phyloP scores from a whole-genome alignment of 352 stramenopile species.

The Globisporangium takayamanum region DNA sequence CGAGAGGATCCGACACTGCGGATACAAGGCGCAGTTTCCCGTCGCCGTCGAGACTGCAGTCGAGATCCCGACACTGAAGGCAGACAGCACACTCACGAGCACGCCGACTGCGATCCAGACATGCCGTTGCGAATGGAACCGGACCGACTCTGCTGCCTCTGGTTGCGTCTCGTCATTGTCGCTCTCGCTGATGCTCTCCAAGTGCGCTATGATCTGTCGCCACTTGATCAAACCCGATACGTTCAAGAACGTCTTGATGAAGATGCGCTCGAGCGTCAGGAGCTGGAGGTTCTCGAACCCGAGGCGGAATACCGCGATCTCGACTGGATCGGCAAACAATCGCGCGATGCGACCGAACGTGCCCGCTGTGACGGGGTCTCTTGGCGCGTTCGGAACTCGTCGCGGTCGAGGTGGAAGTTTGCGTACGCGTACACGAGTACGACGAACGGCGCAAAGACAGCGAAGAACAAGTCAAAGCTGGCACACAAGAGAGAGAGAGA shows the following conservation, averaged over 20 bases:
- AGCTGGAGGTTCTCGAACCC: constrained; percentile 17
- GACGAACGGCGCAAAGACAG: constrained; percentile 21
- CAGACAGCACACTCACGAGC: not conserved
- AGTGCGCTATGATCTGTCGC: constrained; percentile 16
- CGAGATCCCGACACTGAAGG: too few relatives aligned
- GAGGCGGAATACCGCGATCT: constrained; percentile 16
- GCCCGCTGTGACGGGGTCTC: constrained; percentile 8
- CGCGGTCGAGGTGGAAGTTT: constrained; percentile 20
- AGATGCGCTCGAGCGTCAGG: constrained; percentile 9
- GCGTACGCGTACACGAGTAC: constrained; percentile 18
- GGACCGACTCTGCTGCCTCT: too few relatives aligned
- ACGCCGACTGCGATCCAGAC: constrained; percentile 1
- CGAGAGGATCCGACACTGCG: constrained; percentile 2
- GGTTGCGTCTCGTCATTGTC: too few relatives aligned
- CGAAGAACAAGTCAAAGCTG: constrained; percentile 26
- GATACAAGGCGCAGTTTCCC: not conserved
- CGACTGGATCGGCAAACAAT: constrained; percentile 19
- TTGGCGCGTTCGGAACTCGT: constrained; percentile 1
- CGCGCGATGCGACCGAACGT: constrained; percentile 17
- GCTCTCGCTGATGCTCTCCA: constrained; percentile 7
- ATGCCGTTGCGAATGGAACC: not conserved
- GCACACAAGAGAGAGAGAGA: too few relatives aligned
- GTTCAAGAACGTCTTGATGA: constrained; percentile 17
- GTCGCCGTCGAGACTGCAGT: not conserved
- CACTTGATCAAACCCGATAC: constrained; percentile 18